Evolutionary conservation across 1,284 basidiomycete species (phyloP).

Genomic region (Thelephora terrestris): DNA sequence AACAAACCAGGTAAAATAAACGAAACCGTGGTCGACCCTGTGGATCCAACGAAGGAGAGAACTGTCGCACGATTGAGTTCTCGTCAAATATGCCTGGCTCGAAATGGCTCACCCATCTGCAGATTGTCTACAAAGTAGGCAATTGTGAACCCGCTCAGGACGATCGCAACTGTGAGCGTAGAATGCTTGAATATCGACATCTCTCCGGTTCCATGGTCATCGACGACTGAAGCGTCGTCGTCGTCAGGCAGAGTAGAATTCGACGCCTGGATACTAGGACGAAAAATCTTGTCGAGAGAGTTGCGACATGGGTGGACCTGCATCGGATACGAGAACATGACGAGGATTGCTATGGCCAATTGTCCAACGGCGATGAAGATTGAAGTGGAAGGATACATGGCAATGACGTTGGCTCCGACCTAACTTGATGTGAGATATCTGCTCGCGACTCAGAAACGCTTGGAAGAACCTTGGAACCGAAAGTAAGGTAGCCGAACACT

Average conservation of each 20-base stretch:
- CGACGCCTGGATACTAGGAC: conserved; percentile 26
- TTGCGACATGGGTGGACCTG: conserved; percentile 92
- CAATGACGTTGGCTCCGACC: conserved; percentile 88
- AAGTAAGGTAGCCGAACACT: conserved; percentile 90
- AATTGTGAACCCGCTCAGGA: conserved; percentile 62
- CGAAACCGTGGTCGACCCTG: conserved; percentile 93
- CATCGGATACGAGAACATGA: conserved; percentile 86
- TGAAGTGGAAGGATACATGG: conserved; percentile 92
- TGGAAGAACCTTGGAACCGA: conserved; percentile 66
- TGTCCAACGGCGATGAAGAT: conserved; percentile 90
- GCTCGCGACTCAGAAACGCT: background rate
- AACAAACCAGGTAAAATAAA: conserved; percentile 92
- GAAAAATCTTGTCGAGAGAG: conserved; percentile 86
- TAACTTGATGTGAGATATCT: conserved; percentile 18
- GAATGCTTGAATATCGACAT: conserved; percentile 70
- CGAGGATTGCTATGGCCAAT: conserved; percentile 85
- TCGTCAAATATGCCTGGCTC: conserved; percentile 10
- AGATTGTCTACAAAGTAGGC: conserved; percentile 81
- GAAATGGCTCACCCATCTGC: conserved; percentile 55
- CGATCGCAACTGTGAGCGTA: conserved; percentile 63
- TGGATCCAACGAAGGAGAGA: conserved; percentile 92
- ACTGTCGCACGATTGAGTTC: conserved; percentile 36
- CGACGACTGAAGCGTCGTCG: conserved; percentile 35
- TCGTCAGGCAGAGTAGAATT: conserved; percentile 15
- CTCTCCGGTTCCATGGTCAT: conserved; percentile 45